Evolutionary conservation across 371 early-diverging fungal genomes (phyloP), one percentile per base, ranked within the genome.

Genomic region (Aphelidium insulamus): DNA sequence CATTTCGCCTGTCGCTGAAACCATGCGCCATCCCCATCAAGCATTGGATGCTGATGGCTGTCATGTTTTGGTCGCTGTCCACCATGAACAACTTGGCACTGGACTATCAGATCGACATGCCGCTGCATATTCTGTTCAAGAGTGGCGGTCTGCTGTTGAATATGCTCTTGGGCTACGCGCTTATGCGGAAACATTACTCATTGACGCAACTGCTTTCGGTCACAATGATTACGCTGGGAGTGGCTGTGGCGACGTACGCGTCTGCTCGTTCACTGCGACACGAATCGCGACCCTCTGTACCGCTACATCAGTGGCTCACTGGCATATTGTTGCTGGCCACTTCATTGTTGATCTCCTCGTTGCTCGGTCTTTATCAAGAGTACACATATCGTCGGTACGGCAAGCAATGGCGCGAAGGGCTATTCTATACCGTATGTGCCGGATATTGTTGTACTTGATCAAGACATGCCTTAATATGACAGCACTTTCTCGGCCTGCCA

Each of bases 91-190:
- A 85, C 40, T 43, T 68, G 36, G 78, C 84, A 0, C 53, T 85
- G 7, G 78, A 72, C 3, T 83, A 65, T 42, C 55, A 58, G 29
- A 77, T 87, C 24, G 67, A 81, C 5, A 66, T 87, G 26, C 83
- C 83, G 4, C 44, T 87, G 31, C 88, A 87, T 43, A 87, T 87
- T 33, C 73, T 87, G 32, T 87, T 87, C 40, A 58, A 84, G 29
- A 75, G 77, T 5, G 77, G 75, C 20, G 71, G 77, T 15, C 52
- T 87, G 28, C 62, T 82, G 41, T 64, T 79, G 20, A 81, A 75
- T 43, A 82, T 87, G 85, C 43, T 68, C 4, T 50, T 82, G 40
- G 84, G 84, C 5, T 65, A 59, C 43, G n/a, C 74, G 8, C 34
- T 77, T 18, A 48, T 77, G 40, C 52, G 57, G 18, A 80, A 76